Evolutionary conservation across 768 basidiomycete genomes (phyloP).

Genomic region (Dacryopinax primogenitus): DNA sequence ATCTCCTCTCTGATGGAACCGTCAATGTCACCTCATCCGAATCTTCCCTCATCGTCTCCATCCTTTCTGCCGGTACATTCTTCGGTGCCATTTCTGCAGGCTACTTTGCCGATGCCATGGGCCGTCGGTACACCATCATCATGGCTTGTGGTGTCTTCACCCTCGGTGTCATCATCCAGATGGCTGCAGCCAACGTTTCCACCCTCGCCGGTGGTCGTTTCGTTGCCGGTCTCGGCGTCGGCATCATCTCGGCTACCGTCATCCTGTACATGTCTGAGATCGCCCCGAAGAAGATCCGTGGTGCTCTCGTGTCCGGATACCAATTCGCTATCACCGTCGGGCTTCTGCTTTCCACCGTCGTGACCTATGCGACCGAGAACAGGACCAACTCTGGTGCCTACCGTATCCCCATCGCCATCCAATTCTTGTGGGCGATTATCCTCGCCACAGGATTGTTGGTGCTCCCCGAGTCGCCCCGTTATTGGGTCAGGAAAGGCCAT

Average conservation of each 20-base stretch:
- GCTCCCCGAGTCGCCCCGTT: slow-evolving; percentile 31
- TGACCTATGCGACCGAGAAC: slow-evolving; percentile 24
- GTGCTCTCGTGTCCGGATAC: slow-evolving; percentile 29
- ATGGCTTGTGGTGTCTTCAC: slow-evolving; percentile 15
- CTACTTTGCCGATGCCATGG: slow-evolving; percentile 13
- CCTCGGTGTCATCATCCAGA: slow-evolving; percentile 20
- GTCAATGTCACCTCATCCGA: slow-evolving; percentile 20
- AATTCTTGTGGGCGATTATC: slow-evolving; percentile 23
- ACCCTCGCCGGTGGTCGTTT: slow-evolving; percentile 22
- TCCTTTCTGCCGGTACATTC: slow-evolving; percentile 32
- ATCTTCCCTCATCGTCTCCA: slow-evolving; percentile 29
- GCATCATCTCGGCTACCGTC: slow-evolving; percentile 22
- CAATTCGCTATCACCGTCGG: slow-evolving; percentile 30
- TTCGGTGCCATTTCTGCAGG: slow-evolving; percentile 20
- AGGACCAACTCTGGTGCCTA: slow-evolving; percentile 22
- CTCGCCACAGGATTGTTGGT: slow-evolving; percentile 27
- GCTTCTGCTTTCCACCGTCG: slow-evolving; percentile 27
- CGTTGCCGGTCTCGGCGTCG: slow-evolving; percentile 24
- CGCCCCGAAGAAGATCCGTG: slow-evolving; percentile 28
- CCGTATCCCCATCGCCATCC: slow-evolving; percentile 28
- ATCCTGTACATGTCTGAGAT: slow-evolving; percentile 24
- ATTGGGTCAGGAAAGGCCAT: slow-evolving; percentile 28
- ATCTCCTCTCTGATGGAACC: slow-evolving; percentile 14
- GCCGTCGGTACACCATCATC: slow-evolving; percentile 16
- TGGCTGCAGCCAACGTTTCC: slow-evolving; percentile 12